phyloP scores from a whole-genome alignment of 2,329 filamentous ascomycete species.

The Claviceps spartinae region DNA sequence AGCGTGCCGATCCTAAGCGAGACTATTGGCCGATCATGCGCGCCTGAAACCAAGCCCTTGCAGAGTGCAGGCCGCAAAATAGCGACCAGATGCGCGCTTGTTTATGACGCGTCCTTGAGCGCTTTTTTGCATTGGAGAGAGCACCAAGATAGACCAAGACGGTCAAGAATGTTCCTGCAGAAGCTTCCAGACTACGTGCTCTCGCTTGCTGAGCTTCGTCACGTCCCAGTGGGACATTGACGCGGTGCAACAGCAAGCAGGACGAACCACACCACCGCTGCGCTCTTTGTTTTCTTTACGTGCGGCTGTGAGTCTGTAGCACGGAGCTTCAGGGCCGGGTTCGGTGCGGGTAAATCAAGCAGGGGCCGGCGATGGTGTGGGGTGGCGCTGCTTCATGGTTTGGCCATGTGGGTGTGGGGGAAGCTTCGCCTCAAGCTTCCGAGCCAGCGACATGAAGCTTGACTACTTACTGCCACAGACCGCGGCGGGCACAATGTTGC shows the following conservation, averaged over 20 bases:
- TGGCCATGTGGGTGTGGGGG: not conserved
- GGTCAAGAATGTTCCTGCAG: too few species aligned
- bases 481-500: too few species aligned
- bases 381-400: too few species aligned
- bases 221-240: not conserved
- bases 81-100: not conserved
- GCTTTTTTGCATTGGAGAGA: too few species aligned
- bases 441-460: too few species aligned
- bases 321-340: not conserved
- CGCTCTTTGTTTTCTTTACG: slow-evolving; percentile 11
- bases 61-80: not conserved
- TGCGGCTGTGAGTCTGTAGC: not conserved
- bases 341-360: too few species aligned
- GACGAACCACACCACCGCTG: not conserved
- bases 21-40: not conserved
- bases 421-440: not conserved
- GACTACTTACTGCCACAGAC: too few species aligned
- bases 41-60: not conserved
- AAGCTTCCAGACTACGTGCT: too few species aligned
- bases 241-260: slow-evolving; percentile 1
- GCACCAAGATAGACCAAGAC: too few species aligned
- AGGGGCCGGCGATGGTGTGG: too few species aligned
- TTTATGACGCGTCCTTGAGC: too few species aligned
- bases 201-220: not conserved
- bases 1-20: not conserved